Percentiles rank a stretch among this genome's conserved stretches.
These are phyloP conservation scores for Jackrogersella multiformis DNA, from an alignment of 495 filamentous ascomycete genomes.

Conservation along the genomic window DNA sequence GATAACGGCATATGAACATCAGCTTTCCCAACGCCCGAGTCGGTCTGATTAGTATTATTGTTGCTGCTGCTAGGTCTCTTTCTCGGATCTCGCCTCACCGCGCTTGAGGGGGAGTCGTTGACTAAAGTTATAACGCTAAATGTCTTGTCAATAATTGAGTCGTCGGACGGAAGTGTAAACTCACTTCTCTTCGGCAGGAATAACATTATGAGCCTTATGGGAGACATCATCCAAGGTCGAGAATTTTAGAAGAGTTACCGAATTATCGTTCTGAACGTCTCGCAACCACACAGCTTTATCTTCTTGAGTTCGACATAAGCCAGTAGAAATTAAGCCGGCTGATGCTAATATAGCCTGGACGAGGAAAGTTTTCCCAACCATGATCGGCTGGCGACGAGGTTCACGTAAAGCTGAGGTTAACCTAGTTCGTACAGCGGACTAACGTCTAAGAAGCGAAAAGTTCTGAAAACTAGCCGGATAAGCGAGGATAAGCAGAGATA, in stretches of 20 bases:
- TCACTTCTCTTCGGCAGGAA: not conserved
- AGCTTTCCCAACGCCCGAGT: not conserved
- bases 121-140: not conserved
- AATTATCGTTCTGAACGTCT: not conserved
- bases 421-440: not conserved
- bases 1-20: not conserved
- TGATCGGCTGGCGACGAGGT: not conserved
- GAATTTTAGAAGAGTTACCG: not conserved
- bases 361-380: not conserved
- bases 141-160: not conserved
- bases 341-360: not conserved
- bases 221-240: not conserved
- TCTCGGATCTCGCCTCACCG: not conserved
- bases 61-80: not conserved
- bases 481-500: not conserved
- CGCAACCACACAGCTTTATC: conserved; percentile 6
- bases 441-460: not conserved
- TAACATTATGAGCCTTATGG: not conserved
- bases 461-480: not conserved
- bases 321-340: not conserved
- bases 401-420: too few relatives aligned
- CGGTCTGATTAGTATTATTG: not conserved
- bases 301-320: not conserved
- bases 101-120: too few relatives aligned
- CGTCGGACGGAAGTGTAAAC: not conserved